Base-by-base conservation (phyloP, 805 yeast genomes). In the Hanseniaspora nectarophila region DNA sequence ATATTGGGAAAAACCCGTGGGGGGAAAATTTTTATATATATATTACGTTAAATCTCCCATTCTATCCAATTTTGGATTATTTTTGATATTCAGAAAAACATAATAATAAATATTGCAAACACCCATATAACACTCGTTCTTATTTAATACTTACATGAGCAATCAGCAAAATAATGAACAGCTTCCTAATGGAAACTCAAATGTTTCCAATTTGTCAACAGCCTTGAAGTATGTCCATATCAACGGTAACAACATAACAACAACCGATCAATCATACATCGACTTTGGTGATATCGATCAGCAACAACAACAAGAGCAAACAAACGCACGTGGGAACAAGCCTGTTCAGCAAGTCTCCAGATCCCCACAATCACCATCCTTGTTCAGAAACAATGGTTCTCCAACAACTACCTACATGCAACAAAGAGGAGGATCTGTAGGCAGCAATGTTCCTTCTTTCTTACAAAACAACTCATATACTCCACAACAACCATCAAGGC, bases 211-310 rank as follows among this genome's bases (percentile, higher is more conserved):
- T 34, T 56, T 66, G 29, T 66, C 69, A 8, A 64, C 60, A 46
- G 69, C 69, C 8, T 58, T 66, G 32, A 66, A 65, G 43, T 65
- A 63, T 47, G 67, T 66, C n/a, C 62, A 63, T 51, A 42, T 66
- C 34, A 63, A 65, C 20, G 21, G 46, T 26, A 64, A 58, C 50
- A 61, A 62, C 48, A 57, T 59, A 54, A 58, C 61, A 3, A 58
- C 60, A 2, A 58, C 62, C 7, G 64, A 62, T 43, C 66, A 63
- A 40, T 59, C 63, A 29, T 60, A 62, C 51, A 60, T 62, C 37
- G 59, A 57, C 51, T 59, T 62, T 45, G 64, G 57, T 28, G 44
- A 50, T 18, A 47, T 50, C 20, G 54, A 47, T 26, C 56, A 56
- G 31, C 49, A 54, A 38, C 57, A 54, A 33, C 55, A 48, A 35